These are phyloP conservation scores for Xylariaceae sp. DNA, from an alignment of 2,329 filamentous ascomycete genomes.

Conservation along the genomic window DNA sequence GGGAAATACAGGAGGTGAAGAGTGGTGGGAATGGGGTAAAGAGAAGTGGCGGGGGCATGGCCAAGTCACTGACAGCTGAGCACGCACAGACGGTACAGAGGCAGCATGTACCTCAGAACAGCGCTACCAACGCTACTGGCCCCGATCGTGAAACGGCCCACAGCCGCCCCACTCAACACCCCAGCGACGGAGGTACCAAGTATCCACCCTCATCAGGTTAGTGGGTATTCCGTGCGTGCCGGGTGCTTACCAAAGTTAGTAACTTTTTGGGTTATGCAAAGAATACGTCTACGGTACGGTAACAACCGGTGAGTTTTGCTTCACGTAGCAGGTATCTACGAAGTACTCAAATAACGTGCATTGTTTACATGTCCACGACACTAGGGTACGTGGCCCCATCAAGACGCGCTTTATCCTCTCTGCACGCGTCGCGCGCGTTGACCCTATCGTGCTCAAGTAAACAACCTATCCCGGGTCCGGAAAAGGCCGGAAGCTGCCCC, in stretches of 20 bases:
- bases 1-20: slow-evolving; percentile 14
- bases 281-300: background rate
- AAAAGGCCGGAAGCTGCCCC: no score
- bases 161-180: background rate
- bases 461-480: no score
- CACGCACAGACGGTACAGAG: slow-evolving; percentile 3
- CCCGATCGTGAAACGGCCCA: background rate
- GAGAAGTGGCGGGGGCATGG: slow-evolving; percentile 23
- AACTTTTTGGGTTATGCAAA: background rate
- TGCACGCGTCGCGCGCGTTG: slow-evolving; percentile 18
- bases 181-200: background rate
- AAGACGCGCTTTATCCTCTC: slow-evolving; percentile 21
- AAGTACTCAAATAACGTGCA: background rate
- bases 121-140: background rate
- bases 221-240: background rate
- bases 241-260: background rate
- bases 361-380: background rate
- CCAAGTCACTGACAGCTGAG: slow-evolving; percentile 20
- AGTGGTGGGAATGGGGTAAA: slow-evolving; percentile 17
- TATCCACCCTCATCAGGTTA: background rate
- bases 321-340: background rate
- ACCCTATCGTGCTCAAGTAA: background rate
- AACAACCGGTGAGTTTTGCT: background rate
- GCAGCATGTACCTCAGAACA: background rate
- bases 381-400: background rate